Evolutionary conservation across 2,329 filamentous ascomycete species (phyloP).

Genomic region (Calonectria pseudoturangicola): DNA sequence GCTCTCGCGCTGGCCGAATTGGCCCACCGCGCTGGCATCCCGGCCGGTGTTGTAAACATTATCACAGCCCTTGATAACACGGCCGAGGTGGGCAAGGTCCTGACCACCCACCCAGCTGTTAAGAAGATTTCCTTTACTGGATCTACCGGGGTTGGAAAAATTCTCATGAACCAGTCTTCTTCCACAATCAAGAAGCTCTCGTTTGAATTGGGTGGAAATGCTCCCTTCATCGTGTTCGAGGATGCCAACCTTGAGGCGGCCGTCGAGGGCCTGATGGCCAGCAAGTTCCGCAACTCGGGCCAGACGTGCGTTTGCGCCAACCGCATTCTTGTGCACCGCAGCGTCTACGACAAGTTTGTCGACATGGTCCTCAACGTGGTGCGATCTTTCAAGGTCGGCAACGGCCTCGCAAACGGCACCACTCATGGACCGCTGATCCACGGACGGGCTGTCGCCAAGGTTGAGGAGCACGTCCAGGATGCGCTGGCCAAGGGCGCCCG

Average conservation of each 20-base stretch:
- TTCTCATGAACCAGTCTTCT: slow-evolving; percentile 81
- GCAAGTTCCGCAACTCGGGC: slow-evolving; percentile 82
- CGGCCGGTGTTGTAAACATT: slow-evolving; percentile 90
- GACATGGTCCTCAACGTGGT: slow-evolving; percentile 71
- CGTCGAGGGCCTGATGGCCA: slow-evolving; percentile 78
- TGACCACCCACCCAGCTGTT: slow-evolving; percentile 63
- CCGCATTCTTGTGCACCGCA: slow-evolving; percentile 75
- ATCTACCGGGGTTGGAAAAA: slow-evolving; percentile 66
- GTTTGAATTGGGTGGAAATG: slow-evolving; percentile 84
- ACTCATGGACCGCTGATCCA: slow-evolving; percentile 80
- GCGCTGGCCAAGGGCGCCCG: slow-evolving; percentile 77
- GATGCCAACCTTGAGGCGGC: slow-evolving; percentile 83
- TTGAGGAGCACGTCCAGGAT: slow-evolving; percentile 77
- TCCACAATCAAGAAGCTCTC: slow-evolving; percentile 83
- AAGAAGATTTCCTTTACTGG: slow-evolving; percentile 86
- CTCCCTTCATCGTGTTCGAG: slow-evolving; percentile 86
- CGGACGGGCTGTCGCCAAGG: slow-evolving; percentile 77
- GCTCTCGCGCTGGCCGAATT: slow-evolving; percentile 90
- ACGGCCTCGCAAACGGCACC: slow-evolving; percentile 71
- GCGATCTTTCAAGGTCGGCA: slow-evolving; percentile 74
- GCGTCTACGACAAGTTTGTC: slow-evolving; percentile 75
- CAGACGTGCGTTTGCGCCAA: slow-evolving; percentile 83
- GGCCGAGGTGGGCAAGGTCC: slow-evolving; percentile 80
- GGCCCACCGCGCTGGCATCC: slow-evolving; percentile 88
- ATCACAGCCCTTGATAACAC: slow-evolving; percentile 87